A percentile compares a stretch with the other conserved stretches of the same genome.
These are phyloP conservation scores for Collybia mongolica DNA, from an alignment of 768 basidiomycete genomes.

Conservation along the genomic window DNA sequence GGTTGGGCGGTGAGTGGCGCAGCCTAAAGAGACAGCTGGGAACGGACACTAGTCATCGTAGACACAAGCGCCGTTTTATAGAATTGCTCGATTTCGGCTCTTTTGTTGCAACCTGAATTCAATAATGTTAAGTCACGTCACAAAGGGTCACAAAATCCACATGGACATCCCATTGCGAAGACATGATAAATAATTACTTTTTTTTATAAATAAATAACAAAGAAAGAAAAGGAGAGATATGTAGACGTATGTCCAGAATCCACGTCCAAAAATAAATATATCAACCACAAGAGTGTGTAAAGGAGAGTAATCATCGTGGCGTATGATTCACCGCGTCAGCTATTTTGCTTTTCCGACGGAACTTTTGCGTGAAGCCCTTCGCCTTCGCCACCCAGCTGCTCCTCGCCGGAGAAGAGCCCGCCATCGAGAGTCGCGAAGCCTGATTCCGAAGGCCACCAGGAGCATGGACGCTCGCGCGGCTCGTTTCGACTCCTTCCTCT, in stretches of 20 bases:
- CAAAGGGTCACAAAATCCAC: too few species aligned
- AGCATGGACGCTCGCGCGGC: slow-evolving; percentile 29
- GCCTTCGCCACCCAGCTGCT: slow-evolving; percentile 33
- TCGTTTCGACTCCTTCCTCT: slow-evolving; percentile 22
- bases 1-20: background rate
- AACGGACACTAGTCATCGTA: background rate
- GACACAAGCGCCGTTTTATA: too few species aligned
- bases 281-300: background rate
- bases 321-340: background rate
- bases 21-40: background rate
- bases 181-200: too few species aligned
- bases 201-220: too few species aligned
- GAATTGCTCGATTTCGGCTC: too few species aligned
- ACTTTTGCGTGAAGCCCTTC: slow-evolving; percentile 39
- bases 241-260: too few species aligned
- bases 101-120: too few species aligned
- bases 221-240: too few species aligned
- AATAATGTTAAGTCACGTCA: too few species aligned
- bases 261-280: too few species aligned
- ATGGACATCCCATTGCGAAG: too few species aligned
- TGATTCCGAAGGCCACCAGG: slow-evolving; percentile 31
- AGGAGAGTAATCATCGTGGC: slow-evolving; percentile 5
- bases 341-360: slow-evolving; percentile 36
- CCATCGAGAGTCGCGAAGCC: slow-evolving; percentile 29
- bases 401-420: slow-evolving; percentile 17